Evolutionary conservation across 257 asterid species (phyloP).

Genomic region (Nicotiana undulata): DNA sequence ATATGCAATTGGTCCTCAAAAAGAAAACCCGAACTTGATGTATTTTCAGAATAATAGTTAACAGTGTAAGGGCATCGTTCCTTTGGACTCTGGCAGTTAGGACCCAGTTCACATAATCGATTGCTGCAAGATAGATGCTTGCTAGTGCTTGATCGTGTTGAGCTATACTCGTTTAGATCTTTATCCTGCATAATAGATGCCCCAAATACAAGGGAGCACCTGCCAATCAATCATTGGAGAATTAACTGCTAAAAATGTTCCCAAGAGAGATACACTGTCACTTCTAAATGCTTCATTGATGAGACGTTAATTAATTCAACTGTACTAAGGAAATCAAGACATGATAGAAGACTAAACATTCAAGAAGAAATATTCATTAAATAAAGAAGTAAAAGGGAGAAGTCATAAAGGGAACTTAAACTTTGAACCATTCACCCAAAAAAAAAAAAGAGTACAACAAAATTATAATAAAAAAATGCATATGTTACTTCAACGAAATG

Average conservation of each 20-base stretch:
- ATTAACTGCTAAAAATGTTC: conserved; percentile 53
- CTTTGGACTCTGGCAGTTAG: conserved; percentile 42
- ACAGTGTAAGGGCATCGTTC: conserved; percentile 63
- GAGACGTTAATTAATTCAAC: neutral
- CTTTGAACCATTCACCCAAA: neutral
- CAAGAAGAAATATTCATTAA: neutral
- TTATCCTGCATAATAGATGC: conserved; percentile 84
- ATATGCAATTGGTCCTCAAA: conserved; percentile 67
- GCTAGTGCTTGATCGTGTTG: conserved; percentile 64
- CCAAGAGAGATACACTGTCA: conserved; percentile 11
- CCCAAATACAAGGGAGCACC: conserved; percentile 74
- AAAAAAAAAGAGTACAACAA: neutral
- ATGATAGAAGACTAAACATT: neutral
- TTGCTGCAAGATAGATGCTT: conserved; percentile 61
- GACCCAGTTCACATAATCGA: conserved; percentile 43
- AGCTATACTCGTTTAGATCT: conserved; percentile 61
- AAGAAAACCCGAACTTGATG: conserved; percentile 72
- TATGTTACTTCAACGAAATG: neutral
- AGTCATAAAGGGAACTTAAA: neutral
- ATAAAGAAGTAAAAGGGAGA: neutral
- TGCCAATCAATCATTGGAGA: conserved; percentile 68
- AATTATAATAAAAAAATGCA: neutral
- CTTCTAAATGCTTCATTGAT: conserved; percentile 4
- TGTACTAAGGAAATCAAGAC: neutral
- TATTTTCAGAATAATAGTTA: conserved; percentile 42